phyloP scores from a whole-genome alignment of 2,329 filamentous ascomycete species.

The Pseudogymnoascus sp. region DNA sequence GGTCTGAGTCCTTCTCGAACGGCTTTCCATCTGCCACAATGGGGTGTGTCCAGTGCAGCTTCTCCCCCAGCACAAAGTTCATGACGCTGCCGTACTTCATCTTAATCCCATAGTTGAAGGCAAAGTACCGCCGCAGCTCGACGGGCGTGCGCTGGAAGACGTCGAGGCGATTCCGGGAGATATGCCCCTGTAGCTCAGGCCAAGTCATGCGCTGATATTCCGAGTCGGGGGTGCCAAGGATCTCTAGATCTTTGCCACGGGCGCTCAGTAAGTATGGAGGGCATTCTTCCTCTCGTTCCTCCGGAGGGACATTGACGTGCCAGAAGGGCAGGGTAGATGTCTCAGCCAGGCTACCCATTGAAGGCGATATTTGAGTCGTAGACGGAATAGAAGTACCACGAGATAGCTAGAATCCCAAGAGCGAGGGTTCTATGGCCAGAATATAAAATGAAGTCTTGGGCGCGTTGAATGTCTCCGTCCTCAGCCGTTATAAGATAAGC shows the following conservation, averaged over 20 bases:
- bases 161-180: conserved; percentile 61
- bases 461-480: neutral
- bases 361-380: neutral
- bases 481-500: neutral
- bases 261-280: conserved; percentile 62
- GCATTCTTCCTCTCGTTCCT: conserved; percentile 57
- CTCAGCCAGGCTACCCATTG: neutral
- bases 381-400: neutral
- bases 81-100: conserved; percentile 68
- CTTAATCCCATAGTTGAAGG: conserved; percentile 58
- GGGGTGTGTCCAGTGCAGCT: conserved; percentile 58
- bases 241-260: conserved; percentile 59
- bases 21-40: conserved; percentile 35
- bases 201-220: conserved; percentile 60
- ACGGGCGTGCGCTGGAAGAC: conserved; percentile 70
- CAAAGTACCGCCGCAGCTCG: conserved; percentile 69
- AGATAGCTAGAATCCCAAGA: neutral
- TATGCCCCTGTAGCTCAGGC: conserved; percentile 57
- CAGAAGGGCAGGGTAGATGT: conserved; percentile 54
- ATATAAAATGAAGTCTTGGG: neutral
- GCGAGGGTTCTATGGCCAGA: neutral
- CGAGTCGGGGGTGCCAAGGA: conserved; percentile 64
- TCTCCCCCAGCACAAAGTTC: conserved; percentile 64
- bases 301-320: conserved; percentile 68
- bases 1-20: conserved; percentile 38